These are phyloP conservation scores for Penicillium coffeae DNA, from an alignment of 495 filamentous ascomycete genomes.

Conservation along the genomic window DNA sequence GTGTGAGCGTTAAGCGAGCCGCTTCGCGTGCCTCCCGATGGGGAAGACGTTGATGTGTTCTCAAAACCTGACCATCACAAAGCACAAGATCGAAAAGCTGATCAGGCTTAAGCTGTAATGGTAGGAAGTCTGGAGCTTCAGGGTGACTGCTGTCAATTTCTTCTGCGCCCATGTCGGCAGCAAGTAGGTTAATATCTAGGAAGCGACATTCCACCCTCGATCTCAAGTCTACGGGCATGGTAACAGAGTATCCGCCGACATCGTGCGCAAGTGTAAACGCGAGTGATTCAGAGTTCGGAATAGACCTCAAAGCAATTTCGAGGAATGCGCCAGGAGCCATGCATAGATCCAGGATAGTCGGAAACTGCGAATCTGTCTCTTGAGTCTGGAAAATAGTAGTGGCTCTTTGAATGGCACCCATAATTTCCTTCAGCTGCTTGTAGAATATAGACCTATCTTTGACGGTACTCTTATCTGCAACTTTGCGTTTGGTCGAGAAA, in stretches of 20 bases:
- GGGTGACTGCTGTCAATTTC: conserved; percentile 41
- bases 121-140: conserved; percentile 38
- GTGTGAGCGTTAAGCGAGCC: conserved; percentile 32
- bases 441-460: neutral
- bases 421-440: neutral
- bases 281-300: conserved; percentile 14
- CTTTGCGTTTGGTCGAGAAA: neutral
- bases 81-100: conserved; percentile 50
- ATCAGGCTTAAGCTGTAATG: conserved; percentile 8
- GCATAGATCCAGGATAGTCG: conserved; percentile 51
- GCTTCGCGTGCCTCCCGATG: conserved; percentile 44
- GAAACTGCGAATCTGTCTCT: no score
- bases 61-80: conserved; percentile 55
- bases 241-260: neutral
- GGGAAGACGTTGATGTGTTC: conserved; percentile 38
- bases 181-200: conserved; percentile 54
- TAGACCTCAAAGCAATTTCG: conserved; percentile 27
- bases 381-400: no score
- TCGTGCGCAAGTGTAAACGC: neutral
- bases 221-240: conserved; percentile 19
- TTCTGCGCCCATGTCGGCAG: conserved; percentile 44
- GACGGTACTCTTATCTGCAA: neutral
- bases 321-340: conserved; percentile 56
- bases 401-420: no score
- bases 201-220: conserved; percentile 22